Evolutionary conservation across 2,329 filamentous ascomycete species (phyloP).

Genomic region (Teratosphaeria destructans): DNA sequence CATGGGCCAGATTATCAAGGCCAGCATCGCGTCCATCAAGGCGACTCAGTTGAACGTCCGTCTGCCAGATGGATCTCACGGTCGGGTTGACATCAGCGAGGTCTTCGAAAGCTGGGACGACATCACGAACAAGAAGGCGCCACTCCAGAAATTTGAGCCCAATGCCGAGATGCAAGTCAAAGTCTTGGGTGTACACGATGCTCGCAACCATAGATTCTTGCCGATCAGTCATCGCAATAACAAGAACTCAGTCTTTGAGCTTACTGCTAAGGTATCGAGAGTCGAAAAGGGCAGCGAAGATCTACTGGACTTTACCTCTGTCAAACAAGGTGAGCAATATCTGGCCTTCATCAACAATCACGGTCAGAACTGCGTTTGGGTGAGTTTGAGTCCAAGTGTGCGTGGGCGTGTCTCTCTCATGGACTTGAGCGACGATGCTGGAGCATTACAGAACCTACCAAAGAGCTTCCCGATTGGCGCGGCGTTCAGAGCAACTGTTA

Average conservation of each 20-base stretch:
- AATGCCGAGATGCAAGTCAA: conserved; percentile 64
- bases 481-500: conserved; percentile 70
- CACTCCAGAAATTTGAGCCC: conserved; percentile 61
- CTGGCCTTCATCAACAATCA: conserved; percentile 89
- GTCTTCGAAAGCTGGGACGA: conserved; percentile 81
- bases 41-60: conserved; percentile 87
- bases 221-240: conserved; percentile 78
- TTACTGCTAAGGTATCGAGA: conserved; percentile 60
- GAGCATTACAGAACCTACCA: conserved; percentile 62
- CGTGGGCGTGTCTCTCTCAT: conserved; percentile 72
- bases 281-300: conserved; percentile 40
- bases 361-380: conserved; percentile 70
- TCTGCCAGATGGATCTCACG: conserved; percentile 76
- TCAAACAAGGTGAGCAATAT: conserved; percentile 61
- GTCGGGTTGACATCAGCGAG: conserved; percentile 87
- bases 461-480: conserved; percentile 84
- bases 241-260: conserved; percentile 71
- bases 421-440: conserved; percentile 79
- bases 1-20: conserved; percentile 64
- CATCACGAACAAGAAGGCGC: conserved; percentile 70
- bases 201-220: conserved; percentile 79
- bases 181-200: conserved; percentile 79
- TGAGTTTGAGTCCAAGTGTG: conserved; percentile 79
- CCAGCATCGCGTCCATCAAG: conserved; percentile 72
- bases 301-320: conserved; percentile 58